Base-by-base conservation (phyloP, 73 alveolate genomes). In the Loxodes magnus region DNA sequence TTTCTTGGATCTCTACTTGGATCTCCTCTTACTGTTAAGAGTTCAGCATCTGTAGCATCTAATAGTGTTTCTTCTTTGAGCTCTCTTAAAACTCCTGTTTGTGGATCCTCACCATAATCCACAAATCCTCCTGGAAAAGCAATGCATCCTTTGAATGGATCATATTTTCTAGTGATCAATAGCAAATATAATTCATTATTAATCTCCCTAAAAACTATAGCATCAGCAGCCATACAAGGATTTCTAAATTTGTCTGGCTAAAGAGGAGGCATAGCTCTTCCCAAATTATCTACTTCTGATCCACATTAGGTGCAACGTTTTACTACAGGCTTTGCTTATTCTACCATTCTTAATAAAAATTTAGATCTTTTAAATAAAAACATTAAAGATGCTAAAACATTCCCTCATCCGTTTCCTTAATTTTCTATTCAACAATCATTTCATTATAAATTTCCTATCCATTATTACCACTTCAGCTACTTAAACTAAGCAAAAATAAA, bases 51-150 rank as follows among this genome's bases (percentile, higher is more conserved):
- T 53, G 51, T 37, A 12, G 97, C 99, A 39, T 71, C 70, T 7
- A 93, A 59, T 22, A 82, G 83, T 17, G 97, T 83, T 65, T 93
- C 98, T 60, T 93, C 99, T 67, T 79, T 58, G 19, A 93, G 72
- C 66, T 93, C 98, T 75, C 99, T 82, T 36, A 90, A 43, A 43
- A 93, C 76, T 23, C 96, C 96, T 24, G 43, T 59, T 29, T 46
- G 64, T 7, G 99, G 99, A 53, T 92, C 96, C 77, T 93, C 99
- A 17, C 85, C 85, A 64, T 93, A 90, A 43, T 93, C 97, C 0
- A 93, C 93, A 83, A 80, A 88, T 16, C 99, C 99, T 19, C 99
- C 99, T n/a, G 99, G 99, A 74, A 85, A 90, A 2, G 99, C 99
- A 51, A 73, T 72, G 52, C 62, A 48, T 4, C 95, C 99, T 34